A percentile compares a stretch with the other conserved stretches of the same genome.
These are phyloP conservation scores for Adiantum capillusveneris DNA, from an alignment of 75 land plant species.

Conservation along the genomic window DNA sequence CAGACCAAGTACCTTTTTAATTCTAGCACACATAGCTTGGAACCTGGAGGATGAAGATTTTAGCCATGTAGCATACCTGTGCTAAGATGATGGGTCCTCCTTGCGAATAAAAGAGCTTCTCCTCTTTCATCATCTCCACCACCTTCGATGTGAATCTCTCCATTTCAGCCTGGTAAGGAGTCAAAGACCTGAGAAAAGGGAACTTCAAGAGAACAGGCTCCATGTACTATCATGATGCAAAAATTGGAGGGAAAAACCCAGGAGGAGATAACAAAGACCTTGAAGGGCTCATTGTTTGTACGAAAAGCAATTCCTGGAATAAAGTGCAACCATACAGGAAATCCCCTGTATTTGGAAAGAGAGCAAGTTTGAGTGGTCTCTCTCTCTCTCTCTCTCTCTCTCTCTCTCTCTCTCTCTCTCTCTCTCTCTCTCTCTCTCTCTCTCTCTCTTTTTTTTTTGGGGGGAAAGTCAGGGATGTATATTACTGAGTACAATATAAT, in stretches of 20 bases:
- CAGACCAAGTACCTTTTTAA: too few species aligned
- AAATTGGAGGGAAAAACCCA: too few species aligned
- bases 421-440: slow-evolving; percentile 8
- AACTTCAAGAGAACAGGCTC: too few species aligned
- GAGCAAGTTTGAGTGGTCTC: background rate
- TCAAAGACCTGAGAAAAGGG: too few species aligned
- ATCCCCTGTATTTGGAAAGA: slow-evolving; percentile 26
- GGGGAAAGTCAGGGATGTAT: too few species aligned
- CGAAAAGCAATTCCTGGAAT: slow-evolving; percentile 65
- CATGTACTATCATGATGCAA: too few species aligned
- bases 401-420: slow-evolving; percentile 8
- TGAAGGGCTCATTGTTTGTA: slow-evolving; percentile 65
- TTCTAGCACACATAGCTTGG: too few species aligned
- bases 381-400: slow-evolving; percentile 4
- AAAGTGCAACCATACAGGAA: slow-evolving; percentile 60
- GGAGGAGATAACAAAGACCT: slow-evolving; percentile 25
- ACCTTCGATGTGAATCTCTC: slow-evolving; percentile 48
- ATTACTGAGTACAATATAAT: too few species aligned
- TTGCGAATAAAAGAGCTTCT: slow-evolving; percentile 62
- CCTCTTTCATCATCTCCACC: slow-evolving; percentile 71
- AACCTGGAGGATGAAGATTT: too few species aligned
- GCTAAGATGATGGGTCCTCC: slow-evolving; percentile 85
- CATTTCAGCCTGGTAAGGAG: slow-evolving; percentile 58
- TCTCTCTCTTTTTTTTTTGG: background rate
- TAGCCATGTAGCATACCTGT: slow-evolving; percentile 75